Evolutionary conservation across 164 flowering plant genomes (phyloP).

Genomic region (Platanus orientalis): DNA sequence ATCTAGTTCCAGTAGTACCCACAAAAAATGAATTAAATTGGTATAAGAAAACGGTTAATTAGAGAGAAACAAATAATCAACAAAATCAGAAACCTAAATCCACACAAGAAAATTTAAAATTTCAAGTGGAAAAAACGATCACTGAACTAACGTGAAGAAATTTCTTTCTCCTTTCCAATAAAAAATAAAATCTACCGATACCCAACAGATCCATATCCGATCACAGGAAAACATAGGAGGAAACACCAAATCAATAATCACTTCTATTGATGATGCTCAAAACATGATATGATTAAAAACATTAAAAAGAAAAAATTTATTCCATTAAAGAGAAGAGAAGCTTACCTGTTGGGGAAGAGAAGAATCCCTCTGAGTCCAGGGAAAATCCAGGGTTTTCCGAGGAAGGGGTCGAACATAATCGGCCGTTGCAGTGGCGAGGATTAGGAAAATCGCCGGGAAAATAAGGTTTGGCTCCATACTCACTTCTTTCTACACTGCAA

Average conservation of each 20-base stretch:
- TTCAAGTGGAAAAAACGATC: not conserved
- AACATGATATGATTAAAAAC: not conserved
- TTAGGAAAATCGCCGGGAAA: conserved; percentile 15
- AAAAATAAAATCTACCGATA: no score
- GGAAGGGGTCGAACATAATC: conserved; percentile 78
- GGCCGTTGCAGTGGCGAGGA: conserved; percentile 21
- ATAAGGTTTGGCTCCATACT: conserved; percentile 22
- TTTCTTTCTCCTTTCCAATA: no score
- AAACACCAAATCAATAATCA: not conserved
- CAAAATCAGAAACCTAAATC: not conserved
- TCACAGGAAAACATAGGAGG: not conserved
- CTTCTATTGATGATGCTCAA: not conserved
- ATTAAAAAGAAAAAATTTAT: not conserved
- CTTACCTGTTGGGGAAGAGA: conserved; percentile 69
- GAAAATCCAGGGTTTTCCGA: conserved; percentile 46
- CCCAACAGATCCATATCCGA: not conserved
- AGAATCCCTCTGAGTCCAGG: conserved; percentile 37
- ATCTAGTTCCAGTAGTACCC: no score
- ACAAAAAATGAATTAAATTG: no score
- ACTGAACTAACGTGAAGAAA: not conserved
- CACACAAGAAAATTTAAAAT: no score
- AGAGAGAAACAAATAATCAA: not conserved
- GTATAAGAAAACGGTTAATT: not conserved
- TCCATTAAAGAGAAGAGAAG: not conserved
- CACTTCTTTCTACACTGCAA: no score